Evolutionary conservation across 2,329 filamentous ascomycete species (phyloP), one percentile per base, ranked within the genome.

Genomic region (Scedosporium boydii): DNA sequence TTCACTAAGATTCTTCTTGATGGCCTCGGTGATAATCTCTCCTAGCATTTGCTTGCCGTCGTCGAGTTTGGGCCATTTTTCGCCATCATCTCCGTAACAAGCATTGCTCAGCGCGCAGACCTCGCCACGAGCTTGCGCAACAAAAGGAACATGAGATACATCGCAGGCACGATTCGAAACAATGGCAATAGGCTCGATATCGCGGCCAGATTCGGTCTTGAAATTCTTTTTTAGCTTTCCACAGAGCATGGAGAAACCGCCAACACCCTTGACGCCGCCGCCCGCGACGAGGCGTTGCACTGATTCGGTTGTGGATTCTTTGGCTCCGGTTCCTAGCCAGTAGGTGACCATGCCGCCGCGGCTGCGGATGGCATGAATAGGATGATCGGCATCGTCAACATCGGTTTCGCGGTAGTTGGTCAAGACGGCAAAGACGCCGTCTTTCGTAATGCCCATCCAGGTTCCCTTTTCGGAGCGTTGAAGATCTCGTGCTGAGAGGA

Each of bases 221-320:
- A 18, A 21, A 18, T 76, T 77, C 57, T 71, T 73, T 58, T 75
- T 71, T 67, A 89, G 74, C 68, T 85, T 86, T 7, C 83, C 84
- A 65, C 85, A 87, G n/a, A 87, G 77, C 69, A 89, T 79, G 26
- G 83, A 87, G 69, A 88, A 88, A 0, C 86, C 86, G 6, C 86
- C 86, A 16, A 88, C 83, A 59, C 83, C 84, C 67, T 82, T 82
- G 23, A 86, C 80, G 9, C 82, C 78, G 23, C 76, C 76, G 29
- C 79, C 78, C 48, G 78, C 76, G 58, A 87, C 77, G 67, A 87
- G 75, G 9, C 75, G 74, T 61, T 78, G 69, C 16, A 86, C 81
- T 66, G 83, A 85, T 3, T 80, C 72, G 38, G 75, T 71, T 1
- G 82, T 76, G 16, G 74, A 73, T 68, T 82, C 78, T n/a, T 76